A percentile compares a stretch with the other conserved stretches of the same genome.
Conservation (phyloP, 306 rosid species). For the Senna siamea region DNA sequence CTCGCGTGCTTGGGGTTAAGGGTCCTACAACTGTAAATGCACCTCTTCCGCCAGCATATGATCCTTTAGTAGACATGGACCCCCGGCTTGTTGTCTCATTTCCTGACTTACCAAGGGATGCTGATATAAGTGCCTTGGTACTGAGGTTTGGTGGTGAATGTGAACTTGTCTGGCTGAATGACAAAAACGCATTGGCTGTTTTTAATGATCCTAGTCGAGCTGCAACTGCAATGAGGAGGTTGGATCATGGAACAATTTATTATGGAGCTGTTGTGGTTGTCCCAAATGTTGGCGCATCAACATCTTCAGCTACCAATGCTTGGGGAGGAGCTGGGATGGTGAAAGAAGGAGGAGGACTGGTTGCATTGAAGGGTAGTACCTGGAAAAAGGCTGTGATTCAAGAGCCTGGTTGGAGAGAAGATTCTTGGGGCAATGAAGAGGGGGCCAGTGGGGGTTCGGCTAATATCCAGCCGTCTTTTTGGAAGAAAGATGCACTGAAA, state of each 20-base stretch:
- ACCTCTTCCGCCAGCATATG: conserved; percentile 64
- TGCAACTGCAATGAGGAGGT: conserved; percentile 95
- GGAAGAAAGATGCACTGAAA: conserved; percentile 79
- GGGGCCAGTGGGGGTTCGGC: conserved; percentile 55
- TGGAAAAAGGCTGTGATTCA: conserved; percentile 80
- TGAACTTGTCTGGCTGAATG: conserved; percentile 94
- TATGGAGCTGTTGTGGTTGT: conserved; percentile 69
- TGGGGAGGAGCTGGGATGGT: conserved; percentile 66
- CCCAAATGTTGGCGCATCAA: conserved; percentile 45
- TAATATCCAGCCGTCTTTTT: conserved; percentile 58
- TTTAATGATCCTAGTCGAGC: conserved; percentile 91
- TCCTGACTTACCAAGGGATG: conserved; percentile 88
- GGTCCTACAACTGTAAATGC: conserved; percentile 58
- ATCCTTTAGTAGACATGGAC: conserved; percentile 86
- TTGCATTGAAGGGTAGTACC: conserved; percentile 56
- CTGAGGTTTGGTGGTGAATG: conserved; percentile 95
- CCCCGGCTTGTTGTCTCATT: conserved; percentile 91
- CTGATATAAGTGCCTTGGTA: conserved; percentile 87
- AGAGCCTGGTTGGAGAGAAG: conserved; percentile 70
- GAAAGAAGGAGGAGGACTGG: conserved; percentile 59
- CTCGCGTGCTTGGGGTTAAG: conserved; percentile 79
- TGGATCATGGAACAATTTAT: conserved; percentile 84
- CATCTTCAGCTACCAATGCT: conserved; percentile 55
- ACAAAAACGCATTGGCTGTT: conserved; percentile 90
- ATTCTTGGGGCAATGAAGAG: conserved; percentile 71